phyloP scores from a whole-genome alignment of 306 rosid species.

The Prunus padus region DNA sequence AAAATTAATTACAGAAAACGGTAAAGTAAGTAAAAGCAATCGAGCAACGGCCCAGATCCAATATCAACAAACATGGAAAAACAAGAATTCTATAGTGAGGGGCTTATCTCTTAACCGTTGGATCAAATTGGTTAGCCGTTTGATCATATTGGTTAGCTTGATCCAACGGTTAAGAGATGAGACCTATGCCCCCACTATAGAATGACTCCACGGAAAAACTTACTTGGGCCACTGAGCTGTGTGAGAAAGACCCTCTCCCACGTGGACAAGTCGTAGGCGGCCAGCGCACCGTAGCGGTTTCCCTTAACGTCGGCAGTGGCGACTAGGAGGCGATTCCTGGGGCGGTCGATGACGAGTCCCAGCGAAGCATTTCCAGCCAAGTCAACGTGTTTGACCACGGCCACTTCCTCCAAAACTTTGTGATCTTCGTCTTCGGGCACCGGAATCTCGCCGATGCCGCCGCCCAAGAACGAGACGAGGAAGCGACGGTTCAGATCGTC shows the following conservation, averaged over 20 bases:
- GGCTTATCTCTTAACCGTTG: too few species aligned
- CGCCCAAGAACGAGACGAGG: constrained; percentile 52
- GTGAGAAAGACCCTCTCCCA: constrained; percentile 73
- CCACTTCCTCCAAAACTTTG: constrained; percentile 42
- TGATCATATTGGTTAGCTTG: too few species aligned
- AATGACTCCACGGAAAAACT: too few species aligned
- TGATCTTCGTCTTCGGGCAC: constrained; percentile 21
- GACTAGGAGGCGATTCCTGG: constrained; percentile 63
- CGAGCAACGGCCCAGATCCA: constrained; percentile 7
- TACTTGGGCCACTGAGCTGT: constrained; percentile 59
- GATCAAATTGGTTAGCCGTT: too few species aligned
- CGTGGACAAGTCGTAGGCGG: constrained; percentile 71
- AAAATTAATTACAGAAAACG: background rate
- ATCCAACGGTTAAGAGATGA: too few species aligned
- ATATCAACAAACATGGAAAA: background rate
- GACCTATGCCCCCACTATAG: too few species aligned
- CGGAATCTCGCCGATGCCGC: constrained; percentile 59
- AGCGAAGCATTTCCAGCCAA: constrained; percentile 70
- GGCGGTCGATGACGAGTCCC: constrained; percentile 54
- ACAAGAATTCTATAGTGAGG: too few species aligned
- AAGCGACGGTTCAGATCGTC: constrained; percentile 64
- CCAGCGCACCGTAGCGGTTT: constrained; percentile 52
- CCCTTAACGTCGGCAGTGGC: constrained; percentile 56
- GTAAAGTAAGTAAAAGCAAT: background rate
- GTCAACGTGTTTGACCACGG: constrained; percentile 42